phyloP scores from a whole-genome alignment of 768 basidiomycete species.

The Albatrellus ellisii region DNA sequence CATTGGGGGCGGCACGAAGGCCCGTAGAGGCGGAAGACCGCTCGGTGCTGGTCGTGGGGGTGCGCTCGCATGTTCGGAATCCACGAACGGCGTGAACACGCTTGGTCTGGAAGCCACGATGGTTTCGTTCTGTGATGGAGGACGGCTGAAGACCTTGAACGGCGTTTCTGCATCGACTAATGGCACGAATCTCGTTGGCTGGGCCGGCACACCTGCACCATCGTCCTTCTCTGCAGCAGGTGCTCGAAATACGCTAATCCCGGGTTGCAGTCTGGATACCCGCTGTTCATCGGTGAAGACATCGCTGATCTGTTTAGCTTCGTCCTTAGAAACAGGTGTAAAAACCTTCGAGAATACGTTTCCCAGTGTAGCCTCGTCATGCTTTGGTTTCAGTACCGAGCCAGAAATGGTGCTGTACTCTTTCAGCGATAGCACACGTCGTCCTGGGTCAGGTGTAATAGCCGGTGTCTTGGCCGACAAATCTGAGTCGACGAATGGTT shows the following conservation, averaged over 20 bases:
- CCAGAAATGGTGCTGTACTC: slow-evolving; percentile 24
- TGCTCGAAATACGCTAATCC: slow-evolving; percentile 1
- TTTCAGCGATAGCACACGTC: slow-evolving; percentile 39
- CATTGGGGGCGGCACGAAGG: slow-evolving; percentile 8
- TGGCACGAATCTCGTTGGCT: slow-evolving; percentile 21
- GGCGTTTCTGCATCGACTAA: slow-evolving; percentile 28
- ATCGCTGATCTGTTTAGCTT: slow-evolving; percentile 2
- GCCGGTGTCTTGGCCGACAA: slow-evolving; percentile 29
- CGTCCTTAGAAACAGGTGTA: slow-evolving; percentile 20
- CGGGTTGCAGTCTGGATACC: background rate
- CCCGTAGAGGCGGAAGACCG: slow-evolving; percentile 14
- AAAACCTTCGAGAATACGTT: slow-evolving; percentile 53
- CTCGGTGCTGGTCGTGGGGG: slow-evolving; percentile 10
- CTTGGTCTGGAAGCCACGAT: slow-evolving; percentile 10
- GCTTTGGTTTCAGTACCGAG: slow-evolving; percentile 9
- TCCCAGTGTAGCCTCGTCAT: slow-evolving; percentile 16
- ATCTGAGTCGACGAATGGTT: slow-evolving; percentile 50
- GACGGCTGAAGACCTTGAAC: slow-evolving; percentile 60
- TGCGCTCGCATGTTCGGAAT: slow-evolving; percentile 10
- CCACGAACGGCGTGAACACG: slow-evolving; percentile 27
- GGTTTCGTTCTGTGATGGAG: slow-evolving; percentile 27
- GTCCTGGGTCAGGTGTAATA: slow-evolving; percentile 19
- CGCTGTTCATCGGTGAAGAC: background rate
- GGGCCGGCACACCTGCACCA: background rate
- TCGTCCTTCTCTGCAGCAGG: background rate